Conservation (phyloP, 2,329 filamentous ascomycete genomes). For the Fusarium anthophilum region DNA sequence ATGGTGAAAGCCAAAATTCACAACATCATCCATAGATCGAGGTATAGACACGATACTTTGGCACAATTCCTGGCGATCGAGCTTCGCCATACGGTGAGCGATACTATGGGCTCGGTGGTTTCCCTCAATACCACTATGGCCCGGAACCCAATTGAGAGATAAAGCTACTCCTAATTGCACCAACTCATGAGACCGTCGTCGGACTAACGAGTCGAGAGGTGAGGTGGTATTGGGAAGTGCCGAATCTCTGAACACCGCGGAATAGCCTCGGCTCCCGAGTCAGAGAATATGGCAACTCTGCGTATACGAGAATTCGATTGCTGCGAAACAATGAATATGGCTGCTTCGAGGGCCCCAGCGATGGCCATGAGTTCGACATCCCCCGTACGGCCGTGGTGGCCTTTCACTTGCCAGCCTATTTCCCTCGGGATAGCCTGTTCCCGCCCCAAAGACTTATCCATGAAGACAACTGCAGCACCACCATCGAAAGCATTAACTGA, state of each 20-base stretch:
- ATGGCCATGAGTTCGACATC: neutral
- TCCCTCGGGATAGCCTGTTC: neutral
- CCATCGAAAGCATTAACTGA: neutral
- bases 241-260: neutral
- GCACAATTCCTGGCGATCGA: neutral
- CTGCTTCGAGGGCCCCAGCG: neutral
- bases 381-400: neutral
- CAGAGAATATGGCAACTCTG: neutral
- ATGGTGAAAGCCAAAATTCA: neutral
- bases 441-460: neutral
- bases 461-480: neutral
- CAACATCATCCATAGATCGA: neutral
- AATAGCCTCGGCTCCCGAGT: neutral
- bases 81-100: neutral
- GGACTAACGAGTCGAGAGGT: neutral
- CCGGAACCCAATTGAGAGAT: neutral
- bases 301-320: neutral
- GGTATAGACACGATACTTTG: neutral
- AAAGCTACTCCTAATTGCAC: neutral
- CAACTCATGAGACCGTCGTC: neutral
- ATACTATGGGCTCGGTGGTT: neutral
- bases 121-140: neutral
- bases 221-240: neutral
- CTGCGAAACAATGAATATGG: neutral
- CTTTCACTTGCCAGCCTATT: neutral